Conservation (phyloP, 2,329 filamentous ascomycete species). For the Xylariaceae sp. region DNA sequence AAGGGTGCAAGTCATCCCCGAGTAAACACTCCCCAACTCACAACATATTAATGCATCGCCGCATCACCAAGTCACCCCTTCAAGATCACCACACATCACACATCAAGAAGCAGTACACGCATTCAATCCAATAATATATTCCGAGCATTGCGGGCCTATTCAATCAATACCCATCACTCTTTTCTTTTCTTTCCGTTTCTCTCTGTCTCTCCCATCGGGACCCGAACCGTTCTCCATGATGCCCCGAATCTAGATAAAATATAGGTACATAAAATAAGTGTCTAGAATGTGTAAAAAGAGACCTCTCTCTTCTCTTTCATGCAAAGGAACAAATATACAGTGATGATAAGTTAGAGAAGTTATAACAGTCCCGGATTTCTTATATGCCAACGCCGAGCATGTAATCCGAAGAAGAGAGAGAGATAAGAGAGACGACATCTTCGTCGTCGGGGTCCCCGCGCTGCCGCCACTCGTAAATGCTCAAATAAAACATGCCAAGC, state of each 20-base stretch:
- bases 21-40: too few species aligned
- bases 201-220: too few species aligned
- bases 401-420: conserved; percentile 3
- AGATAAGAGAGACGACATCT: neutral
- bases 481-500: conserved; percentile 12
- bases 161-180: too few species aligned
- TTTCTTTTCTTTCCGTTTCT: too few species aligned
- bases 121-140: too few species aligned
- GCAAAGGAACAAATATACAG: conserved; percentile 17
- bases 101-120: too few species aligned
- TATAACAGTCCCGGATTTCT: neutral
- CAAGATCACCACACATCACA: too few species aligned
- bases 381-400: conserved; percentile 9
- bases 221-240: too few species aligned
- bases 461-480: conserved; percentile 19
- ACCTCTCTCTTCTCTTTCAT: neutral
- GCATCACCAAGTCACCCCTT: too few species aligned
- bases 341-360: neutral
- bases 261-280: conserved; percentile 19
- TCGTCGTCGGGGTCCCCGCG: conserved; percentile 7
- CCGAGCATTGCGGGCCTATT: too few species aligned
- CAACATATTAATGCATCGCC: too few species aligned
- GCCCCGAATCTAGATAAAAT: neutral
- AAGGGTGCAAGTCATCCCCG: too few species aligned
- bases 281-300: conserved; percentile 15